Evolutionary conservation across 345 rosid genomes (phyloP), one percentile per base, ranked within the genome.

Genomic region (Euphorbia pulcherrima): DNA sequence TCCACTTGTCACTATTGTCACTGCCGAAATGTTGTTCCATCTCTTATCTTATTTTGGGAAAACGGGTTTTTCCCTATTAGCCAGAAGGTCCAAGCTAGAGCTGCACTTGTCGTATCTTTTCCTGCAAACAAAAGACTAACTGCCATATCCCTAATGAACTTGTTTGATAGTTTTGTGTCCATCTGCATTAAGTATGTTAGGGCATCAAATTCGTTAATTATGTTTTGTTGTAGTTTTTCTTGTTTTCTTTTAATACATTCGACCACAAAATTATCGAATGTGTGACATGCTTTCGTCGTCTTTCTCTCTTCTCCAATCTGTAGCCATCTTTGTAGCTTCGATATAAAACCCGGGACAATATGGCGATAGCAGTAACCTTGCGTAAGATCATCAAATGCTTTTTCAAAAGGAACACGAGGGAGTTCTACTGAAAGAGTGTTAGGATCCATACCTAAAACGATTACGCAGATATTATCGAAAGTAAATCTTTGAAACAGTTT

Each of bases 11-110:
- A 23, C 17, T 0, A 0, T 17, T 26, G 11, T 24, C 21, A 11
- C 5, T 27, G 1, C 18, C 18, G 7, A 55, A 55, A 55, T 27
- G 16, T 10, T 1, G 14, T 41, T 69, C 51, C 0, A 75, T 75
- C 35, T 73, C 77, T 40, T 76, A 82, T 66, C 60, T 74, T 79
- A 8, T 50, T 21, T 17, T 77, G 72, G 0, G 68, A 73, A 0
- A 39, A 6, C 1, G 87, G 84, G 27, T 83, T 59, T 4, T 51
- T 76, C 0, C 70, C 53, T 5, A 78, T 37, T 1, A 80, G 75
- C 84, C 84, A 83, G 9, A 76, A 58, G 58, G 73, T 65, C 84
- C 83, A 83, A 44, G 56, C 20, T 20, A 77, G 74, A 10, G 64
- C 69, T 14, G 77, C 35, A 24, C 68, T 65, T 54, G n/a, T n/a